Percentiles rank a stretch among this genome's conserved stretches.
phyloP scores from a whole-genome alignment of 2,329 filamentous ascomycete genomes.

The Stachybotrys chlorohalonatus region DNA sequence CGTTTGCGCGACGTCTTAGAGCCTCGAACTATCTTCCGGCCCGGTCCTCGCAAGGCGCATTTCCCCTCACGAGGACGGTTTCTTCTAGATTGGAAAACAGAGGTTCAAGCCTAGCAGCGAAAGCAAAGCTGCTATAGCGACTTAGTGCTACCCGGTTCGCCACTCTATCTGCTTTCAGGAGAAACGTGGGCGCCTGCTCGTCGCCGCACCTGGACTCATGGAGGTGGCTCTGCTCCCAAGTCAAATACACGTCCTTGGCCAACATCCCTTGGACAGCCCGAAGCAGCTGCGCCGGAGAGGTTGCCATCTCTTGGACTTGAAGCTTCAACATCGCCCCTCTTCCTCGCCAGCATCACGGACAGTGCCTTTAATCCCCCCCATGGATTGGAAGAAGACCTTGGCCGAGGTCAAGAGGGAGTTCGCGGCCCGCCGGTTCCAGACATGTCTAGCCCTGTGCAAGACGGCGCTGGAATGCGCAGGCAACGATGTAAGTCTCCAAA shows the following conservation, averaged over 20 bases:
- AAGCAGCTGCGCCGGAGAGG: background rate
- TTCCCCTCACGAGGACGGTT: background rate
- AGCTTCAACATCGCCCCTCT: background rate
- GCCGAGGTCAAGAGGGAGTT: background rate
- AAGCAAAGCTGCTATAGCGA: too few species aligned
- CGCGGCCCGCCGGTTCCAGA: background rate
- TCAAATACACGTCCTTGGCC: background rate
- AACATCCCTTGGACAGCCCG: background rate
- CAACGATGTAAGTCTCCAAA: slow-evolving; percentile 27
- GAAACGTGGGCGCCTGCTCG: too few species aligned
- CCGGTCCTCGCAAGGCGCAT: background rate
- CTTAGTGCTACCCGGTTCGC: too few species aligned
- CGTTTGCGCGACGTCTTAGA: background rate
- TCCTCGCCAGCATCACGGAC: background rate
- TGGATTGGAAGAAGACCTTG: background rate
- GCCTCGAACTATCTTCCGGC: background rate
- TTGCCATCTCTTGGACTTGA: background rate
- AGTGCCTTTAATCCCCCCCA: background rate
- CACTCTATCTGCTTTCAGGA: too few species aligned
- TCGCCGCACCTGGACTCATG: background rate
- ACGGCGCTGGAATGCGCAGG: slow-evolving; percentile 32
- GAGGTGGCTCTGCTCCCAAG: background rate
- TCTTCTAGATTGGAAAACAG: background rate
- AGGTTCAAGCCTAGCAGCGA: too few species aligned
- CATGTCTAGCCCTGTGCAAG: background rate